Evolutionary conservation across 1,139 yeast species (phyloP), one percentile per base, ranked within the genome.

Genomic region (Trichomonascaceae sp.): DNA sequence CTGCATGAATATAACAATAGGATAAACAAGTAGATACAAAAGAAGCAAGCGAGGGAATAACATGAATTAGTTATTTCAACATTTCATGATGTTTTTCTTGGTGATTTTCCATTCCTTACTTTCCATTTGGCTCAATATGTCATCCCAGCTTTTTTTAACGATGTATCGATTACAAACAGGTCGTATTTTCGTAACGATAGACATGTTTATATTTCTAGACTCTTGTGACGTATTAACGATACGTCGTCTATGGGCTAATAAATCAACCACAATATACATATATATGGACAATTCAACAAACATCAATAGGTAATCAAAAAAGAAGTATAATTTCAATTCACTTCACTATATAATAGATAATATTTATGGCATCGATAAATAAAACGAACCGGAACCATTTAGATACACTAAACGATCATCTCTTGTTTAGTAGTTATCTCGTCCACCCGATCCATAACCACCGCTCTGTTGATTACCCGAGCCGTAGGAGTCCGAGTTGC

Each of bases 401-500:
- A n/a, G 32, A 8, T 27, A 27, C 10, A 36, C 41, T 36, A 36
- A 36, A 27, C 32, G 9, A 27, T 13, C n/a, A n/a, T n/a, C n/a
- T n/a, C n/a, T 4, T 5, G 41, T 17, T 36, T 36, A 36, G 57
- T 53, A 57, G 27, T 56, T 53, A 55, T 22, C 24, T 22, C 24
- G 52, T 55, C 53, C 38, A 32, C 53, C 49, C 38, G 60, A 54
- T 30, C 61, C 60, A 50, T 54, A 58, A 45, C 57, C 61, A 30
- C 51, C 43, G 58, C 58, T 59, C 51, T 60, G 58, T 30, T 57
- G 45, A 47, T 59, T 58, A 51, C 64, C 32, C 12, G 32, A 27
- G 32, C 32, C 32, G 32, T 56, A 59, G 15, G 62, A 59, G 55
- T 59, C 60, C 48, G 57, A 49, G 60, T 56, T 55, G 50, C 55